A percentile compares a stretch with the other conserved stretches of the same genome.
Conservation (phyloP, 345 rosid species). For the Raphanus raphanistrum region DNA sequence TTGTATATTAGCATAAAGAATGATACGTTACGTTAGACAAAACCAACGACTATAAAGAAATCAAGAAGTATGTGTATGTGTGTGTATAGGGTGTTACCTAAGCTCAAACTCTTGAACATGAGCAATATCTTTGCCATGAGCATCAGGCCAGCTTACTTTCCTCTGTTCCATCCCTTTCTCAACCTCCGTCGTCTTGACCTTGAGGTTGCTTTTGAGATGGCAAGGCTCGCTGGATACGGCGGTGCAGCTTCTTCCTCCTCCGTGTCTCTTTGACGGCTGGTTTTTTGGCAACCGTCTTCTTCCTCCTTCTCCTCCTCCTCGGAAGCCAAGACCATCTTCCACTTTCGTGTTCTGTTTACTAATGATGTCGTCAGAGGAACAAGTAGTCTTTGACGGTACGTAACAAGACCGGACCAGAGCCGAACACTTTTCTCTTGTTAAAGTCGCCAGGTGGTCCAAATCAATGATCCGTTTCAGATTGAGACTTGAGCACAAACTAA, state of each 20-base stretch:
- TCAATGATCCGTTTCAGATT: neutral
- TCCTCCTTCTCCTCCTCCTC: conserved; percentile 47
- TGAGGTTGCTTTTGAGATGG: conserved; percentile 63
- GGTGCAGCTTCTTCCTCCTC: conserved; percentile 19
- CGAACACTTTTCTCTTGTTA: conserved; percentile 62
- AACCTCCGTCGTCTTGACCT: conserved; percentile 34
- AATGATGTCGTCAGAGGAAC: conserved; percentile 30
- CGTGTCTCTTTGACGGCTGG: conserved; percentile 23
- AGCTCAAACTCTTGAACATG: conserved; percentile 73
- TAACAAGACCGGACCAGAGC: conserved; percentile 74
- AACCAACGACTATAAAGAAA: neutral
- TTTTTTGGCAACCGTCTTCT: conserved; percentile 30
- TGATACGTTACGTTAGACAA: neutral
- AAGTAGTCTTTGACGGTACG: conserved; percentile 46
- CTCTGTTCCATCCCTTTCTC: conserved; percentile 46
- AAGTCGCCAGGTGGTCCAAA: conserved; percentile 62
- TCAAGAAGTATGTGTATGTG: neutral
- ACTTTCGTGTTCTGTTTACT: conserved; percentile 3
- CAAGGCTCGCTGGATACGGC: conserved; percentile 39
- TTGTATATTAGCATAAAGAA: no score
- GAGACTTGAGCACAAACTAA: neutral
- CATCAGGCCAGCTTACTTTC: conserved; percentile 84
- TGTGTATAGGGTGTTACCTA: conserved; percentile 43
- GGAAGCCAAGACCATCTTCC: conserved; percentile 32
- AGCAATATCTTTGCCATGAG: conserved; percentile 74